Evolutionary conservation across 352 stramenopile species (phyloP), one percentile per base, ranked within the genome.

Genomic region (Phytophthora nicotianae): DNA sequence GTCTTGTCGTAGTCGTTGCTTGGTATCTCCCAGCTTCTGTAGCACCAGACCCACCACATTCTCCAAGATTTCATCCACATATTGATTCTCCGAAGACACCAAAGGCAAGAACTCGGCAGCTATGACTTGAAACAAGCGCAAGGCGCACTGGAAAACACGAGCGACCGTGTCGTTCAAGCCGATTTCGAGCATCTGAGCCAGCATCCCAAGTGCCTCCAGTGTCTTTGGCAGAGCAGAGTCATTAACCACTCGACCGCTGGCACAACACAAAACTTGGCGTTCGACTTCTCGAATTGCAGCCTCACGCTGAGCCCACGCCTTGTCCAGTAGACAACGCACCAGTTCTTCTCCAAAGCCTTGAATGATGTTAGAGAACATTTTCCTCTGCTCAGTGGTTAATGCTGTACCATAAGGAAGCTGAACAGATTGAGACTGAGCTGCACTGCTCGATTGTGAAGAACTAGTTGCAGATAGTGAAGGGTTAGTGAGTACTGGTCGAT

Each of bases 251-350:
- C 78, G 77, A 16, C 77, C 75, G 51, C 73, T 91, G 1, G 62
- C 69, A 14, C 77, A 85, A 24, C 75, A 81, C 0, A 88, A 51
- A 0, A 94, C 79, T 24, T 83, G 72, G 5, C 82, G 83, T 40
- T 94, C 83, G 3, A 94, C 76, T 35, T 93, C 83, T 5, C 86
- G 83, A 21, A 94, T 68, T 2, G 83, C 86, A 5, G 82, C 80
- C 41, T 94, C 86, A 2, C 86, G 75, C 19, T 89, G 83, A 16
- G 86, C 78, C 86, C 86, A 94, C 2, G 77, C 81, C 19, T 94
- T 94, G 58, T 94, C 86, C 1, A 94, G 61, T 5, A 94, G 53
- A 62, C 86, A 94, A 1, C 86, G 81, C n/a, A 91, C 80, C 0
- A 94, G 60, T 8, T 81, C 69, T 54, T 93, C 86, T 5, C 83